Base-by-base conservation (phyloP, 176 grass and related monocot species). In the Thinopyrum elongatum region DNA sequence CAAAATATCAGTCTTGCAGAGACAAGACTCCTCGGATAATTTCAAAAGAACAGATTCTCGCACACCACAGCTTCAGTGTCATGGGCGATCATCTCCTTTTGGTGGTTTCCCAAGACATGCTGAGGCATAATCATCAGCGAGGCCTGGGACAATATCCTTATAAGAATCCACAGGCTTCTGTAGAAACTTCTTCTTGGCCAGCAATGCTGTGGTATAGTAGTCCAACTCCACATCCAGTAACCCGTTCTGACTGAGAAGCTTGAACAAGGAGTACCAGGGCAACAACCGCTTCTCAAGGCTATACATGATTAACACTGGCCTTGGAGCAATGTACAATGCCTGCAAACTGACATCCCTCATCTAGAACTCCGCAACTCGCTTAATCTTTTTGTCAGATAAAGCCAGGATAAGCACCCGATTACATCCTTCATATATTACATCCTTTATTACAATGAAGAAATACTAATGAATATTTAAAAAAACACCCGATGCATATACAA, bases 251-350 rank as follows among this genome's bases (percentile, higher is more conserved):
- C 76, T 85, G 39, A 95, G 83, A 66, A 69, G 8, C 36, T 88
- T 77, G 42, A 92, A 7, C 70, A 95, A 71, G 73, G 49, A 34
- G n/a, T 82, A 15, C 10, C 90, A 41, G 11, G 90, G 90, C 17
- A 95, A 51, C 57, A 95, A 49, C 64, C 88, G 69, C 28, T 53
- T 72, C 59, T 95, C 85, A 78, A 88, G 8, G 79, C 87, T 95
- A 76, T 76, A 85, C 60, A 74, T 61, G 7, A 95, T 36, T 73
- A 95, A 29, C 1, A 10, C 27, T 6, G 90, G 90, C 33, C 81
- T 70, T 23, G 8, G 36, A 6, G 62, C 82, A 27, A 95, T 38
- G 44, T 84, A 88, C 4, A 25, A 17, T 8, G 10, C 13, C 34
- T 92, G 82, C 57, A 88, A 14, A 9, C 83, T 55, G 2, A 84